A percentile compares a stretch with the other conserved stretches of the same genome.
Conservation (phyloP, 2,329 filamentous ascomycete genomes). For the Arthroderma sp. region DNA sequence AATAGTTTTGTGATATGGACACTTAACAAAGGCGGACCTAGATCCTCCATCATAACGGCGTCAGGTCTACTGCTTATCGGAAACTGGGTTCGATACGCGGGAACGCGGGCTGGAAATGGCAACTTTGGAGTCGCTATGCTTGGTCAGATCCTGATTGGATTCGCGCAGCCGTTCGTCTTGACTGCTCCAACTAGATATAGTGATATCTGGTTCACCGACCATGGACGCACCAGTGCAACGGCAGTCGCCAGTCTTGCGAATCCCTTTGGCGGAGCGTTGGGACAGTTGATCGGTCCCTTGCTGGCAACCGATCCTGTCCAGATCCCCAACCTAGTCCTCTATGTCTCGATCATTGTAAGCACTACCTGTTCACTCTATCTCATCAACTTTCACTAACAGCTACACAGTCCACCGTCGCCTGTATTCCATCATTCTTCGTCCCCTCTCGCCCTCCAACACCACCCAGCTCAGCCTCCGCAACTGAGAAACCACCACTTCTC, state of each 20-base stretch:
- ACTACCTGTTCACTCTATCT: background rate
- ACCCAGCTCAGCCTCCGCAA: conserved; percentile 53
- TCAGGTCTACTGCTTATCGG: conserved; percentile 64
- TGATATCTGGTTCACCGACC: conserved; percentile 84
- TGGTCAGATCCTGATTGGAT: conserved; percentile 78
- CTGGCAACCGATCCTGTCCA: conserved; percentile 53
- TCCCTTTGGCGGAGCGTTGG: conserved; percentile 76
- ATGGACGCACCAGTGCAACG: conserved; percentile 74
- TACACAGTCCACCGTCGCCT: conserved; percentile 47
- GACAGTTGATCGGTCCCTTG: conserved; percentile 73
- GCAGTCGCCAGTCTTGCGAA: conserved; percentile 77
- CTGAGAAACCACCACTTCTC: conserved; percentile 42
- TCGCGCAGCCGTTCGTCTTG: conserved; percentile 85
- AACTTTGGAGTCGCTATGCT: conserved; percentile 71
- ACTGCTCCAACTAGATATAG: conserved; percentile 82
- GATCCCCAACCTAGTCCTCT: conserved; percentile 72
- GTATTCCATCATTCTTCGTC: conserved; percentile 69
- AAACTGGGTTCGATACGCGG: conserved; percentile 84
- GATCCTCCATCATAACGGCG: conserved; percentile 60
- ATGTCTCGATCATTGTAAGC: conserved; percentile 68
- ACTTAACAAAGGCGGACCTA: conserved; percentile 65
- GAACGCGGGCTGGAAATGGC: conserved; percentile 47
- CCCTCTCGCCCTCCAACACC: conserved; percentile 66
- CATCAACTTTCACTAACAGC: background rate
- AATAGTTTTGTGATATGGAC: conserved; percentile 55